Conservation (phyloP, 2,329 filamentous ascomycete genomes). For the Aquanectria penicillioides region DNA sequence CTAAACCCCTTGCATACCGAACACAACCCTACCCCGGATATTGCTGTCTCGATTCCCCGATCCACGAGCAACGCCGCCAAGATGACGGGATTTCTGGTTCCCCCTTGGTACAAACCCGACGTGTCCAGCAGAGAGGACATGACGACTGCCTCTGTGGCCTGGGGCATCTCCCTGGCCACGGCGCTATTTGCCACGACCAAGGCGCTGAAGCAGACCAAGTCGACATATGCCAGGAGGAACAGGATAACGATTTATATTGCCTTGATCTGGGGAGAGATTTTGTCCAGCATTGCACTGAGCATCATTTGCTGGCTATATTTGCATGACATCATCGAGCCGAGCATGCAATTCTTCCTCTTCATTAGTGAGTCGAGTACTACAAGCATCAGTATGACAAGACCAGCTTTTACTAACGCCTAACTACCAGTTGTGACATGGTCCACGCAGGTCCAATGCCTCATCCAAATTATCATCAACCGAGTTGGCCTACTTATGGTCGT, state of each 20-base stretch:
- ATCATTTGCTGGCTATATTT: constrained; percentile 37
- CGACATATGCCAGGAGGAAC: constrained; percentile 29
- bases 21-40: too few species aligned
- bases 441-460: constrained; percentile 54
- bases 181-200: constrained; percentile 35
- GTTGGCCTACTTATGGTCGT: constrained; percentile 56
- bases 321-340: constrained; percentile 37
- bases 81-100: constrained; percentile 34
- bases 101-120: constrained; percentile 25
- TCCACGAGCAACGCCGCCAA: too few species aligned
- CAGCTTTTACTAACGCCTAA: constrained; percentile 31
- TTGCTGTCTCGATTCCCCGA: too few species aligned
- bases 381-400: too few species aligned
- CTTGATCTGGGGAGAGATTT: constrained; percentile 34
- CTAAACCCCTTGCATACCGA: too few species aligned
- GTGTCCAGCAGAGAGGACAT: constrained; percentile 27
- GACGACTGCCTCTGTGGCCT: constrained; percentile 37
- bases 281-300: constrained; percentile 33
- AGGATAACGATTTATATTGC: constrained; percentile 30
- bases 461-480: constrained; percentile 63
- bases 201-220: constrained; percentile 31
- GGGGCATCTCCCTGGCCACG: constrained; percentile 37
- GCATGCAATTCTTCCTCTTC: constrained; percentile 42
- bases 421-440: constrained; percentile 31
- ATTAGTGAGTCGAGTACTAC: constrained; percentile 35